Conservation (phyloP, 495 filamentous ascomycete genomes). For the Viridothelium virens region DNA sequence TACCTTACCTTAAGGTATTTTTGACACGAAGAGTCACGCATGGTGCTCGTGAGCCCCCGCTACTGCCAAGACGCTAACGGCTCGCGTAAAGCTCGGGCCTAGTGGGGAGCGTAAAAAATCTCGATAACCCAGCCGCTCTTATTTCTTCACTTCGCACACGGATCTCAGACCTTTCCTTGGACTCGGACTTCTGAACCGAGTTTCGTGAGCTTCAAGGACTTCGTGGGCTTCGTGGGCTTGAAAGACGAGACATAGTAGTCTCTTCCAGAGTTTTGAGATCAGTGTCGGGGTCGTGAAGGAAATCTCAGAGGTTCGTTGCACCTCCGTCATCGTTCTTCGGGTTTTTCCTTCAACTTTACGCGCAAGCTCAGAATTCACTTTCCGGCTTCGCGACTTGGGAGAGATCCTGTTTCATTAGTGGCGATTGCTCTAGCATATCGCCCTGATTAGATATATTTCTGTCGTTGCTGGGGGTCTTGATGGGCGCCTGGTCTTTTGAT, state of each 20-base stretch:
- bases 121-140: background rate
- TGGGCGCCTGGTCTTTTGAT: background rate
- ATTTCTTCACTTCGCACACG: background rate
- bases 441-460: background rate
- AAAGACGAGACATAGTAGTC: background rate
- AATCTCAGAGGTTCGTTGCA: conserved; percentile 22
- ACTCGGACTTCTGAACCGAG: background rate
- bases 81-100: background rate
- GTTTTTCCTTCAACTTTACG: background rate
- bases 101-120: background rate
- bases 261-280: conserved; percentile 3
- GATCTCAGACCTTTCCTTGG: background rate
- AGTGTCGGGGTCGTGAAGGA: conserved; percentile 12
- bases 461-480: background rate
- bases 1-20: background rate
- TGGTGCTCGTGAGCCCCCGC: background rate
- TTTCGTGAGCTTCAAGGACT: background rate
- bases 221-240: background rate
- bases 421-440: background rate
- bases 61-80: background rate
- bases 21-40: background rate
- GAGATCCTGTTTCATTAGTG: conserved; percentile 12
- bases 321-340: conserved; percentile 11
- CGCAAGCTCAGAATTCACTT: background rate
- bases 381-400: background rate